Conservation (phyloP, 1,139 yeast species). For the Suhomyces ambrosiae region DNA sequence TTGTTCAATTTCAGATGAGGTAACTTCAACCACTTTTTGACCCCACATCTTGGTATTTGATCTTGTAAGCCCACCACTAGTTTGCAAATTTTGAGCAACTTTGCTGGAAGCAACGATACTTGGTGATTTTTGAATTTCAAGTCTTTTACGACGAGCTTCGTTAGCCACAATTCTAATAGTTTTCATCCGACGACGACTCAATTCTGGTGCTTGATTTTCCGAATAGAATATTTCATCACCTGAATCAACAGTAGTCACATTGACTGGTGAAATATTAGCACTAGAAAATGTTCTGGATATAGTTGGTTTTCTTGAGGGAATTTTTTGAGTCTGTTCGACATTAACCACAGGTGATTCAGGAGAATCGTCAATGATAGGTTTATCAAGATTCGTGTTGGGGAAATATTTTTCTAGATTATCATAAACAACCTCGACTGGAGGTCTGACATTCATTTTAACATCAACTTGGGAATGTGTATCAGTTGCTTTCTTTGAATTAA, state of each 20-base stretch:
- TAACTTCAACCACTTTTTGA: slow-evolving; percentile 86
- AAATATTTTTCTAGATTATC: slow-evolving; percentile 89
- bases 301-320: slow-evolving; percentile 33
- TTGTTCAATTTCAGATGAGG: slow-evolving; percentile 64
- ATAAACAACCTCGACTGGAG: slow-evolving; percentile 92
- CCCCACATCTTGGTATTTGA: slow-evolving; percentile 98
- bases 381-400: slow-evolving; percentile 90
- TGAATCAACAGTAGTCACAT: slow-evolving; percentile 25
- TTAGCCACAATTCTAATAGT: slow-evolving; percentile 90
- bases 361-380: slow-evolving; percentile 85
- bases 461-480: slow-evolving; percentile 4
- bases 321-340: slow-evolving; percentile 1
- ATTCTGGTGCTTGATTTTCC: slow-evolving; percentile 30
- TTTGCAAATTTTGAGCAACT: slow-evolving; percentile 74
- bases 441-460: slow-evolving; percentile 60
- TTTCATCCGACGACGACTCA: slow-evolving; percentile 61
- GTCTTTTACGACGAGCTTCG: slow-evolving; percentile 73
- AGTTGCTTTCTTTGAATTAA: slow-evolving; percentile 13
- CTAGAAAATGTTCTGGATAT: slow-evolving; percentile 51
- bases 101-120: slow-evolving; percentile 77
- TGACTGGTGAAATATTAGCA: slow-evolving; percentile 47
- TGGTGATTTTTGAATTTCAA: slow-evolving; percentile 37
- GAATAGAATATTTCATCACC: slow-evolving; percentile 41
- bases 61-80: slow-evolving; percentile 50
- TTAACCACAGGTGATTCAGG: slow-evolving; percentile 53